Evolutionary conservation across 495 filamentous ascomycete species (phyloP), one percentile per base, ranked within the genome.

Genomic region (Aspergillus egyptiacus): DNA sequence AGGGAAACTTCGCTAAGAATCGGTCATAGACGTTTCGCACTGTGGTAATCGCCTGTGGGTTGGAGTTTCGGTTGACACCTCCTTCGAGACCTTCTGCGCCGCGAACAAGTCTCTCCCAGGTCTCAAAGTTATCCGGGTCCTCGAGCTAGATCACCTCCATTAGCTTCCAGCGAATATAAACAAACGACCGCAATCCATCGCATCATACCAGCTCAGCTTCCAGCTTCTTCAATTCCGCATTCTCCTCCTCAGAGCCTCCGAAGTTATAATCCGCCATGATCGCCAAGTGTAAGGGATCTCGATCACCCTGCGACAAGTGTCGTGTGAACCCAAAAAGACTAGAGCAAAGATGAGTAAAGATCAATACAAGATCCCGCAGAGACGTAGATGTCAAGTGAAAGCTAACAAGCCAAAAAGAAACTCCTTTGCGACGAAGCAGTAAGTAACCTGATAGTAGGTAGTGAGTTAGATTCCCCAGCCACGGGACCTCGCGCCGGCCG

Each of bases 1-100:
- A 76, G 1, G 93, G 93, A 59, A 96, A 99, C 62, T 95, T 96
- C 45, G 89, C 84, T 7, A 99, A 81, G 61, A 99, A 91, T 7
- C 86, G 80, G 64, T 99, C 94, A 66, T 95, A 97, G 43, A 84
- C 78, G 56, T 85, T 79, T 58, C 93, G 82, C 24, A 85, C 83
- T 8, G 88, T 82, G 18, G 86, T 84, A 57, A 99, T 90, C 5
- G 93, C 87, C 61, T 95, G 86, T 5, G 94, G 91, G 58, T 86
- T 96, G 42, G 93, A 96, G 65, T 99, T 97, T 49, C 94, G 84
- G 58, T 91, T 97, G 45, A 99, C 78, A 10, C 93, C 93, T 24
- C 91, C 91, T 58, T 99, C 94, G 19, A 95, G 82, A 38, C 74
- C 73, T 62, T 96, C 87, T 33, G 84, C 87, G 14, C 82, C 80